Percentiles rank a stretch among this genome's conserved stretches.
Evolutionary conservation across 2,329 filamentous ascomycete species (phyloP).

Genomic region (Beauveria sp.): DNA sequence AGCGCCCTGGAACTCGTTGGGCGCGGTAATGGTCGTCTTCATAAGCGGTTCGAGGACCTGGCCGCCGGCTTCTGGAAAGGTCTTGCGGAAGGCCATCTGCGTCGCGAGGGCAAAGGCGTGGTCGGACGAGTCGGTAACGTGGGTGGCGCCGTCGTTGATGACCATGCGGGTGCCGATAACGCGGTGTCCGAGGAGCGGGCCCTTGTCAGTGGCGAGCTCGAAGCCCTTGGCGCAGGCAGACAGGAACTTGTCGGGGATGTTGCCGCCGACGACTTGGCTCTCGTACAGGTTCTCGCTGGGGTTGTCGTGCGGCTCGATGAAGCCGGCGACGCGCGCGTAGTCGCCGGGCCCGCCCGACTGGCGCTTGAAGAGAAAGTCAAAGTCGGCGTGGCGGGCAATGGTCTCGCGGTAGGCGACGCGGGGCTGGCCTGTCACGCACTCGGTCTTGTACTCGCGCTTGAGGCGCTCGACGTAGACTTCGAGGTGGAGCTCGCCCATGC

Average conservation of each 20-base stretch:
- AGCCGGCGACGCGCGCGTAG: conserved; percentile 86
- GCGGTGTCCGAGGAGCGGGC: conserved; percentile 84
- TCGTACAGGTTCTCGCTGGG: conserved; percentile 75
- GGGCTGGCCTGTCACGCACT: conserved; percentile 90
- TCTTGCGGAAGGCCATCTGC: conserved; percentile 93
- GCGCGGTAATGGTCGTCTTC: conserved; percentile 95
- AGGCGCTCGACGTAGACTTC: conserved; percentile 98
- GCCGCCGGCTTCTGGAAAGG: conserved; percentile 73
- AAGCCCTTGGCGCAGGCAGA: conserved; percentile 95
- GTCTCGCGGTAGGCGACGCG: conserved; percentile 97
- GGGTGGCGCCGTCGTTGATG: conserved; percentile 90
- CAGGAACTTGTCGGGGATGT: conserved; percentile 92
- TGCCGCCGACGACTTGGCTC: conserved; percentile 78
- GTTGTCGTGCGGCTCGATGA: conserved; percentile 74
- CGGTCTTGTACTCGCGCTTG: conserved; percentile 91
- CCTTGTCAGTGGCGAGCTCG: conserved; percentile 71
- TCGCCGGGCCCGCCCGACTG: conserved; percentile 94
- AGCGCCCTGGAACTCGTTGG: conserved; percentile 94
- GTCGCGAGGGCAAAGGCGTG: conserved; percentile 92
- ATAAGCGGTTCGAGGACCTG: conserved; percentile 91
- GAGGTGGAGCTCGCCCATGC: conserved; percentile 95
- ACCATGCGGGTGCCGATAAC: conserved; percentile 88
- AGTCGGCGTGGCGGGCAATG: conserved; percentile 69
- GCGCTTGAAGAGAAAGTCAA: conserved; percentile 91
- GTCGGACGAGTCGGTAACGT: conserved; percentile 96